A percentile compares a stretch with the other conserved stretches of the same genome.
Evolutionary conservation across 768 basidiomycete genomes (phyloP).

Genomic region (Naganishia vaughanmartiniae): DNA sequence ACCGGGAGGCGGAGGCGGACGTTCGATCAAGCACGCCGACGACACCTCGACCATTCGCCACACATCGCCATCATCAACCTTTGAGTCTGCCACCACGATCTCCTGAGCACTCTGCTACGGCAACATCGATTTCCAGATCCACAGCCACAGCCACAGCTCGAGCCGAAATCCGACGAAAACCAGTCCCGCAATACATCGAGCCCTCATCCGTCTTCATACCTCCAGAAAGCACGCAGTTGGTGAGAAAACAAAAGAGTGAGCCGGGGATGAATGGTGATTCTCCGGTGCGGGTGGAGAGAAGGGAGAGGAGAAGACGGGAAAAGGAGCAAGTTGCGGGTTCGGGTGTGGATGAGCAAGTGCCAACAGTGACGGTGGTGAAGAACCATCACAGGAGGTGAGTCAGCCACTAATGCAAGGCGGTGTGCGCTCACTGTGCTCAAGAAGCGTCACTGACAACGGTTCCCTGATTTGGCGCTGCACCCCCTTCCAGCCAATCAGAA

Average conservation of each 20-base stretch:
- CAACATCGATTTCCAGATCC: background rate
- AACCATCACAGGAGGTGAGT: background rate
- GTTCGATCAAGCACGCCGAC: background rate
- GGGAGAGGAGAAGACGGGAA: background rate
- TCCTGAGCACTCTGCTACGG: too few relatives aligned
- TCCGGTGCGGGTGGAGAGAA: background rate
- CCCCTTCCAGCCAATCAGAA: background rate
- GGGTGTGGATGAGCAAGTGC: too few relatives aligned
- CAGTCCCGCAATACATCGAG: background rate
- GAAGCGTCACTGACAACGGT: too few relatives aligned
- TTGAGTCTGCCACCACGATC: too few relatives aligned
- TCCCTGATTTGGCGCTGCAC: too few relatives aligned
- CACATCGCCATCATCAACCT: too few relatives aligned
- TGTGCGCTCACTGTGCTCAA: too few relatives aligned
- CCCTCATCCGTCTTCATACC: too few relatives aligned
- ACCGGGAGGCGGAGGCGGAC: too few relatives aligned
- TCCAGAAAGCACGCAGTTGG: too few relatives aligned
- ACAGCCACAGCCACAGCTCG: background rate
- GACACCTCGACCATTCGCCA: background rate
- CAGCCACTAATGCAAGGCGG: too few relatives aligned
- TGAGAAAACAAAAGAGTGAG: slow-evolving; percentile 12
- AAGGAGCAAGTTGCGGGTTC: background rate
- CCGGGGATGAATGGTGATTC: background rate
- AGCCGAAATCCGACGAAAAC: slow-evolving; percentile 12
- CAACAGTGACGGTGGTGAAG: background rate